phyloP scores from a whole-genome alignment of 768 basidiomycete species.

The Gautieria morchelliformis region DNA sequence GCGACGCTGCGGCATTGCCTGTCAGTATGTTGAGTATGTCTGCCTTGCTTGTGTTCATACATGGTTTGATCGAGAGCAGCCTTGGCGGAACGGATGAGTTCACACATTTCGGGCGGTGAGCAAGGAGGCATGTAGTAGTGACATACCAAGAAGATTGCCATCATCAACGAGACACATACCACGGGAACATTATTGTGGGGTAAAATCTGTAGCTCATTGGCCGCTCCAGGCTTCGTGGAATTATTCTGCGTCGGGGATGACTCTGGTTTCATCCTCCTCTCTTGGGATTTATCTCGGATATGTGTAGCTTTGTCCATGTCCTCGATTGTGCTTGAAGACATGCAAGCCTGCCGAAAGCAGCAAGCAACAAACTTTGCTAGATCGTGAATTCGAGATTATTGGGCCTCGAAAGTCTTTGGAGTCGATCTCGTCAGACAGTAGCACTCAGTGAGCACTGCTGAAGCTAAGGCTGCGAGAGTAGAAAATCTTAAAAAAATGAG shows the following conservation, averaged over 20 bases:
- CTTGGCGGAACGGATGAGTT: neutral
- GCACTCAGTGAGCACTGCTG: too few relatives aligned
- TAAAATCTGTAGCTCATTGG: conserved; percentile 39
- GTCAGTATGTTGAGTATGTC: too few relatives aligned
- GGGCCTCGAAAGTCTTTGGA: too few relatives aligned
- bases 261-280: neutral
- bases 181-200: conserved; percentile 42
- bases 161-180: conserved; percentile 35
- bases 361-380: too few relatives aligned
- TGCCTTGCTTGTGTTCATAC: neutral
- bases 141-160: conserved; percentile 26
- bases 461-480: too few relatives aligned
- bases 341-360: too few relatives aligned
- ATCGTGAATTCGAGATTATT: too few relatives aligned
- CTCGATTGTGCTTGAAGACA: too few relatives aligned
- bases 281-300: neutral
- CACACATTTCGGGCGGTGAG: neutral
- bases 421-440: too few relatives aligned
- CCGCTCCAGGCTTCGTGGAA: neutral
- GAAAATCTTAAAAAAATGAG: too few relatives aligned
- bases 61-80: conserved; percentile 35
- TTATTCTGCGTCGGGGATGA: neutral
- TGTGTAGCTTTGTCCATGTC: too few relatives aligned
- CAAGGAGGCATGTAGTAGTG: neutral
- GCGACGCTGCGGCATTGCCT: conserved; percentile 36